Conservation (phyloP, 2,329 filamentous ascomycete genomes). For the Fusarium liriodendri region DNA sequence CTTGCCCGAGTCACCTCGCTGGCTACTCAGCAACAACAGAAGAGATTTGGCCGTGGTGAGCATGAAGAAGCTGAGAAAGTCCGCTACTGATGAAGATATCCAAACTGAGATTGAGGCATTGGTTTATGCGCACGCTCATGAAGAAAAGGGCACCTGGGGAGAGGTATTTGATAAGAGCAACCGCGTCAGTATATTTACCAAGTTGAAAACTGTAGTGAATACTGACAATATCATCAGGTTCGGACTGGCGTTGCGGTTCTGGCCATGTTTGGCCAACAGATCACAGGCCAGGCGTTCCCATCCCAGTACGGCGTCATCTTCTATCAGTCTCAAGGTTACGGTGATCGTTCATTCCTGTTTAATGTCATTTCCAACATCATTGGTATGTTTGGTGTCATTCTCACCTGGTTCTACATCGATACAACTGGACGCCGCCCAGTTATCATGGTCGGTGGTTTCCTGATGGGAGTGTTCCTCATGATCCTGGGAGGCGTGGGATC, state of each 20-base stretch:
- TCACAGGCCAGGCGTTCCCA: slow-evolving; percentile 47
- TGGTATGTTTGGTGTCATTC: slow-evolving; percentile 8
- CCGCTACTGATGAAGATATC: slow-evolving; percentile 42
- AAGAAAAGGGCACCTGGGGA: slow-evolving; percentile 11
- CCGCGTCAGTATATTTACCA: not conserved
- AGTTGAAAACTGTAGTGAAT: not conserved
- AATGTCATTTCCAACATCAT: slow-evolving; percentile 34
- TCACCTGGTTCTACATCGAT: slow-evolving; percentile 35
- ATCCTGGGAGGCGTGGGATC: not conserved
- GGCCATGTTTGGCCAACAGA: slow-evolving; percentile 48
- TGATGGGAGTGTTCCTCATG: not conserved
- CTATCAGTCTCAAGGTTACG: slow-evolving; percentile 45
- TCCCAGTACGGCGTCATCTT: slow-evolving; percentile 47
- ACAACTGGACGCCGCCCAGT: not conserved
- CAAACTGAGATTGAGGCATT: slow-evolving; percentile 39
- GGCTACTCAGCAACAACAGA: slow-evolving; percentile 35
- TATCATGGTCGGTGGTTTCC: not conserved
- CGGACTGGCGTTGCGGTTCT: slow-evolving; percentile 40
- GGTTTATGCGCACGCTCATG: not conserved
- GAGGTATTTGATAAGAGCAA: slow-evolving; percentile 18
- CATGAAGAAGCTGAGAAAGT: slow-evolving; percentile 47
- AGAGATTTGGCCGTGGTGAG: not conserved
- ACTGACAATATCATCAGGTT: not conserved
- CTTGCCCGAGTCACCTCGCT: slow-evolving; percentile 60
- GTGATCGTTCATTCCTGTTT: slow-evolving; percentile 39